A percentile compares a stretch with the other conserved stretches of the same genome.
phyloP scores from a whole-genome alignment of 176 grass and related monocot genomes.

The Luzula sylvatica region DNA sequence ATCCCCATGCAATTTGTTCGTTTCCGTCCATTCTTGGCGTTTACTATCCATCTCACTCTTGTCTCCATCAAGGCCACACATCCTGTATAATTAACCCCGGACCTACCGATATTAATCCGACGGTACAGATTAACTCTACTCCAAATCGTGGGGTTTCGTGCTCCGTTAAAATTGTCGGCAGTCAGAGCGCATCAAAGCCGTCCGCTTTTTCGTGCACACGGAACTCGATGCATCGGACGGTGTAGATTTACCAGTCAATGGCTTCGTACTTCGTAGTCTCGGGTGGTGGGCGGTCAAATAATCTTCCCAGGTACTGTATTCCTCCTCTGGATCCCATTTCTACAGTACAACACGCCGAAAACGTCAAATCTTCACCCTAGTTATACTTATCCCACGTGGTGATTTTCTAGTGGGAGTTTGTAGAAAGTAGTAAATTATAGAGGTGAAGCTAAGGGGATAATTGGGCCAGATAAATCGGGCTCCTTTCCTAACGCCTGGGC shows the following conservation, averaged over 20 bases:
- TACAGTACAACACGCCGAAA: neutral
- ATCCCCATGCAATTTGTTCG: constrained; percentile 34
- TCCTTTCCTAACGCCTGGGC: neutral
- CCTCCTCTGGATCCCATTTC: neutral
- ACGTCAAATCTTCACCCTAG: neutral
- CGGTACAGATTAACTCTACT: neutral
- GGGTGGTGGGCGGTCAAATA: constrained; percentile 37
- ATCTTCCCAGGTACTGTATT: constrained; percentile 2
- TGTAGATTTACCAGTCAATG: constrained; percentile 13
- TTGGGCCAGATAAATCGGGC: constrained; percentile 5
- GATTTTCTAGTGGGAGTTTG: neutral
- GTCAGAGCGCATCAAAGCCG: constrained; percentile 14
- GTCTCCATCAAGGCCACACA: constrained; percentile 4
- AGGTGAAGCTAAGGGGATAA: neutral
- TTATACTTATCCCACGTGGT: neutral
- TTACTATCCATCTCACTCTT: constrained; percentile 8
- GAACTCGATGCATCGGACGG: constrained; percentile 21
- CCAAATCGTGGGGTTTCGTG: constrained; percentile 20
- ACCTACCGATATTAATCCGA: constrained; percentile 8
- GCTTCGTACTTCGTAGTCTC: no score
- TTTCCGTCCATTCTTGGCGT: neutral
- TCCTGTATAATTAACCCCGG: no score
- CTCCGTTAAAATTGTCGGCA: constrained; percentile 28
- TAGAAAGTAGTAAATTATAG: constrained; percentile 1
- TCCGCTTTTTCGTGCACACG: neutral